Evolutionary conservation across 192 early-diverging fungal species (phyloP), one percentile per base, ranked within the genome.

Genomic region (Mortierella alpina): DNA sequence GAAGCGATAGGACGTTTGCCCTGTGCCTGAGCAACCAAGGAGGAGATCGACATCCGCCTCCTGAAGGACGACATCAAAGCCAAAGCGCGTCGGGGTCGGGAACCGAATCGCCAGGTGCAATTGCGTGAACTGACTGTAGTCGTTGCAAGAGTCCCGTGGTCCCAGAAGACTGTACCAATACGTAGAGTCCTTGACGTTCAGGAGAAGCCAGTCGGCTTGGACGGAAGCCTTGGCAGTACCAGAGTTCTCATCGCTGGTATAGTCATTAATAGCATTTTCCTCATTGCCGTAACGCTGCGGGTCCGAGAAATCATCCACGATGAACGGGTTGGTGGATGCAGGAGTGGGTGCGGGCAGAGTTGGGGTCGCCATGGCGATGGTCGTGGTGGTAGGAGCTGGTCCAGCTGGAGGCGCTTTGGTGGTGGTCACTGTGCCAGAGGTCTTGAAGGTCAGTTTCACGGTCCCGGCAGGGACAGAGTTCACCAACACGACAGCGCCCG

Each of bases 151-250:
- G 55, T 42, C 59, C 2, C 18, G 12, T 23, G 20, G 22, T 23
- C 73, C 73, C 15, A 75, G 7, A 15, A 59, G 23, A 13, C 54
- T 59, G 46, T 75, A 75, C 73, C 73, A 75, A 40, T 68, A 75
- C 44, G 65, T 49, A 17, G 53, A 0, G 4, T 23, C 23, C 14
- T 15, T 49, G 46, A 68, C 20, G 10, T 20, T 66, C 49, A 75
- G 46, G 7, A 75, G 55, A 39, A 75, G 23, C 55, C 56, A 65
- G 42, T 75, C 73, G 17, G 6, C 73, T 20, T 67, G 65, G 15
- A 75, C 73, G 2, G 40, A 49, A 13, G 73, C 39, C 6, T 42
- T 54, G 5, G 31, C 14, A n/a, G 62, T 18, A 31, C 66, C 63
- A 20, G 72, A 67, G 17, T 42, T 50, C 17, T 74, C 72, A 41